Conservation (phyloP, 352 stramenopile genomes). For the Chrysophaeum taylorii region DNA sequence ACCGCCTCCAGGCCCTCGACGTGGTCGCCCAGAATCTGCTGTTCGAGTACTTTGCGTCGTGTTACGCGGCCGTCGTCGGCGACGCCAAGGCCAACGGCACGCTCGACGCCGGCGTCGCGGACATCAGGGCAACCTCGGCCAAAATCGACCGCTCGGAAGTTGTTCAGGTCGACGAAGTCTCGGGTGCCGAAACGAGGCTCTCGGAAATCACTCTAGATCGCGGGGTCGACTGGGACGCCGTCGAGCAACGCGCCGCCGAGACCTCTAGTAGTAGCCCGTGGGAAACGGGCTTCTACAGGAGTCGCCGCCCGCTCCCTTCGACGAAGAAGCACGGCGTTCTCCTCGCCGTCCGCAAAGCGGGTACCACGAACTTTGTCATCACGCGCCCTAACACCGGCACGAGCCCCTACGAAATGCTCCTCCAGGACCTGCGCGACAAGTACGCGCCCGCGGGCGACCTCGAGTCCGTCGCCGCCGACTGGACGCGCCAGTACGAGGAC, state of each 20-base stretch:
- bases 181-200: constrained; percentile 35
- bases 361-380: constrained; percentile 20
- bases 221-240: constrained; percentile 33
- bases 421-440: constrained; percentile 34
- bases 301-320: neutral
- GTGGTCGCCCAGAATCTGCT: constrained; percentile 30
- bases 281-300: constrained; percentile 2
- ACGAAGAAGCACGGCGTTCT: neutral
- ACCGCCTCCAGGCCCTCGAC: constrained; percentile 29
- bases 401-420: constrained; percentile 35
- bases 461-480: neutral
- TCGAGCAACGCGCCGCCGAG: neutral
- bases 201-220: constrained; percentile 37
- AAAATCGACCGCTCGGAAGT: constrained; percentile 27
- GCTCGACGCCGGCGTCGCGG: constrained; percentile 46
- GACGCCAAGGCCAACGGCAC: constrained; percentile 31
- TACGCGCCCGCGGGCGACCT: constrained; percentile 23
- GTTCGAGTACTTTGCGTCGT: constrained; percentile 34
- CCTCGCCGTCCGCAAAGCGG: neutral
- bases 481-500: neutral
- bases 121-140: constrained; percentile 34
- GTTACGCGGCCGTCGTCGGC: constrained; percentile 24
- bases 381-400: constrained; percentile 42
- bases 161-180: constrained; percentile 36
- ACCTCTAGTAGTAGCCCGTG: too few species aligned